Percentiles rank a stretch among this genome's conserved stretches.
These are phyloP conservation scores for Aspergillus haitiensis DNA, from an alignment of 495 filamentous ascomycete genomes.

Conservation along the genomic window DNA sequence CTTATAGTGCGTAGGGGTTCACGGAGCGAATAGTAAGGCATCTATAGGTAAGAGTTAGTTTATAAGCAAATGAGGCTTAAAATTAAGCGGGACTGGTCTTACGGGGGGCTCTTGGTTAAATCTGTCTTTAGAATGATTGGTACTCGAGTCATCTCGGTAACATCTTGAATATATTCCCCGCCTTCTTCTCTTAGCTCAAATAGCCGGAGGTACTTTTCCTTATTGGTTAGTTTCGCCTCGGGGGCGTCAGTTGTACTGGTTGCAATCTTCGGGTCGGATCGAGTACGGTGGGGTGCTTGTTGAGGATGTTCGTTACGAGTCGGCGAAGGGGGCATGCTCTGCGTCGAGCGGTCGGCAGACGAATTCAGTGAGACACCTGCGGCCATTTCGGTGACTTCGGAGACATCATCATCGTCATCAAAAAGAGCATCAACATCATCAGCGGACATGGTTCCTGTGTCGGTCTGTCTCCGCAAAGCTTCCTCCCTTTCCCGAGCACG, in stretches of 20 bases:
- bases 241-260: conserved; percentile 64
- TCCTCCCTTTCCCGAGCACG: conserved; percentile 81
- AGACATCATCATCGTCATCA: conserved; percentile 84
- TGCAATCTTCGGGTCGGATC: conserved; percentile 88
- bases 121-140: conserved; percentile 98
- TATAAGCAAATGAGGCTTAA: conserved; percentile 17
- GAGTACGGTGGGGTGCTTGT: conserved; percentile 79
- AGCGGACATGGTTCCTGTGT: conserved; percentile 85
- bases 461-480: conserved; percentile 83
- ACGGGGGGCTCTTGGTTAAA: conserved; percentile 97
- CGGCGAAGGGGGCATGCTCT: conserved; percentile 93
- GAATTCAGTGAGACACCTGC: conserved; percentile 78
- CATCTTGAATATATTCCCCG: conserved; percentile 96
- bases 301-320: conserved; percentile 70
- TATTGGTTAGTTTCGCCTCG: conserved; percentile 81
- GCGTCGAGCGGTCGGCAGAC: conserved; percentile 76
- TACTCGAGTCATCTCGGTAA: conserved; percentile 94
- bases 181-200: conserved; percentile 91
- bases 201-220: conserved; percentile 90
- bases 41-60: conserved; percentile 45
- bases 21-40: conserved; percentile 97
- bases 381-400: conserved; percentile 81
- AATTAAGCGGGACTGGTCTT: conserved; percentile 47
- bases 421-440: conserved; percentile 92
- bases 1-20: conserved; percentile 89